These are phyloP conservation scores for Chrysosphaeria jannelii DNA, from an alignment of 2,329 filamentous ascomycete genomes.

Conservation along the genomic window DNA sequence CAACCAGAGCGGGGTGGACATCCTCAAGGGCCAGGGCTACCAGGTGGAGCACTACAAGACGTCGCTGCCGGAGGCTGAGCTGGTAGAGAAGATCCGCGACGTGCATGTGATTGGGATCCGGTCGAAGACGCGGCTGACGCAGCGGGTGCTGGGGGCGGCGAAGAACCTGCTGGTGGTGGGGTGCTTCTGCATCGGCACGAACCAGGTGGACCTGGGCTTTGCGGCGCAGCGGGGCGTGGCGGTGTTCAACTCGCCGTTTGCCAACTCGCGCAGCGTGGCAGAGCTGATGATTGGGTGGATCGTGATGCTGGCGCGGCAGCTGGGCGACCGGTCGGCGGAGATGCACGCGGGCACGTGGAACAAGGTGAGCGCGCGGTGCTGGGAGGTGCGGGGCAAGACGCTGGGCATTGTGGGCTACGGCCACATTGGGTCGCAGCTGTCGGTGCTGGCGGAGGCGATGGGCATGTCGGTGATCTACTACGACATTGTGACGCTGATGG, in stretches of 20 bases:
- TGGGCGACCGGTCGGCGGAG: conserved; percentile 78
- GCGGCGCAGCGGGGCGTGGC: conserved; percentile 68
- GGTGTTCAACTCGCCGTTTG: conserved; percentile 97
- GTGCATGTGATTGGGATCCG: conserved; percentile 95
- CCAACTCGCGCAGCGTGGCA: conserved; percentile 87
- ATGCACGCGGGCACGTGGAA: conserved; percentile 92
- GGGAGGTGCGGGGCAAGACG: conserved; percentile 95
- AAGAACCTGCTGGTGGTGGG: conserved; percentile 88
- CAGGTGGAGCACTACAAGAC: conserved; percentile 81
- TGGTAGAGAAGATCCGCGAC: conserved; percentile 89
- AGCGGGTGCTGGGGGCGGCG: conserved; percentile 57
- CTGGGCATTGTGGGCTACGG: conserved; percentile 90
- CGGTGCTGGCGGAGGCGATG: conserved; percentile 87
- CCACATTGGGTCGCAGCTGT: conserved; percentile 88
- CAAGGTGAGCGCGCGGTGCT: conserved; percentile 88
- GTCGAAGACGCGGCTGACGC: conserved; percentile 85
- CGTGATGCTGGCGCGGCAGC: conserved; percentile 67
- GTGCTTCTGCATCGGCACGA: conserved; percentile 97
- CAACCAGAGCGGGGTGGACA: conserved; percentile 64
- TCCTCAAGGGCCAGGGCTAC: conserved; percentile 64
- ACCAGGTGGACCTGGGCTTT: conserved; percentile 68
- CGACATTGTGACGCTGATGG: conserved; percentile 84
- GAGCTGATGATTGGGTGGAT: conserved; percentile 90
- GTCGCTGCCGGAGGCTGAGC: conserved; percentile 67
- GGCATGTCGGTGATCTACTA: conserved; percentile 97